Base-by-base conservation (phyloP, 768 basidiomycete species). In the Lentinula aciculospora region DNA sequence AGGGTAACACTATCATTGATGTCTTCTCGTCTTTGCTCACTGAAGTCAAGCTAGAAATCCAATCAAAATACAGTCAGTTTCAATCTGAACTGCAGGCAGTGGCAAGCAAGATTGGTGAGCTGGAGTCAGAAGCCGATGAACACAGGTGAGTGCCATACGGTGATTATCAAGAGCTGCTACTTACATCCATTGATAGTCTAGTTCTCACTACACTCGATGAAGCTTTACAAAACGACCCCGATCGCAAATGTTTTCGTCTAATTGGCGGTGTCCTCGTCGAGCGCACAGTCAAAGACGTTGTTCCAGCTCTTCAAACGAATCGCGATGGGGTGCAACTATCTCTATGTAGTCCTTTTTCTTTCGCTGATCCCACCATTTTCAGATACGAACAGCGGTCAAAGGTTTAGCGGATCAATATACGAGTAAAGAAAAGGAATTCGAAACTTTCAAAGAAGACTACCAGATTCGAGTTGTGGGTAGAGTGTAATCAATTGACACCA, bases 211-310 rank as follows among this genome's bases (percentile, higher is more conserved):
- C 97, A 1, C 73, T 99, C 34, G 82, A 88, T 62, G 94, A 98
- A 62, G 85, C 86, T 9, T 74, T 93, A 37, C 77, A 76, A n/a
- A 82, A 85, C 58, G 90, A 95, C 58, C 94, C 96, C 17, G 81
- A 86, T 71, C 86, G 97, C 58, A 94, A 93, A 75, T 98, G 97
- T 72, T 99, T 98, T 75, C 86, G 96, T 54, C 79, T 98, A 63
- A 89, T 99, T 62, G 97, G 97, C 4, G 96, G 96, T 28, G 88
- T 97, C 5, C 81, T 99, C 15, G 96, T 98, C 28, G 94, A 98
- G 69, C 81, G 95, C 47, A 98, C 95, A 2, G 97, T 98, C 46
- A 86, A 89, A 68, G 96, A 98, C 63, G 92, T 98, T 50, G 86
- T 91, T 36, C 96, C 97, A 36, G 85, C 89, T 28, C 74, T 99